Base-by-base conservation (phyloP, 768 basidiomycete species). In the Rhizopogon roseolus region DNA sequence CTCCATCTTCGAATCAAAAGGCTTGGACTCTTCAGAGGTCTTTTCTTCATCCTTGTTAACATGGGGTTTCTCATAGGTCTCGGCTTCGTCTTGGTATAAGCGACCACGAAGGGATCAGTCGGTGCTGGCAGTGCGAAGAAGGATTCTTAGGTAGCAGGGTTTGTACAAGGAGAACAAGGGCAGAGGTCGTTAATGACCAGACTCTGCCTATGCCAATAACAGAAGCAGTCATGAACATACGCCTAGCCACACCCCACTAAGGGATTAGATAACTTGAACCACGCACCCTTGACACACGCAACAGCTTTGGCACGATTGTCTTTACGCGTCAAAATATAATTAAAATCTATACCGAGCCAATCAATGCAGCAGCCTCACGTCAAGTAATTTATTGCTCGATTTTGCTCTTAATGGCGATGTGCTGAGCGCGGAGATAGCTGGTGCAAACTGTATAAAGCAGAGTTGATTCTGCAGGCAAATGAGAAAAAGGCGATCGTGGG, bases 21-120 rank as follows among this genome's bases (percentile, higher is more conserved):
- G 57, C 48, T 56, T 65, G 44, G 54, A 37, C 49, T 59, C 65
- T 1, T 67, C 64, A 45, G 65, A 67, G 19, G 19, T 72, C 49
- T 74, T 71, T n/a, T 67, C 67, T 46, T 75, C 72, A 37, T 64
- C 69, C 37, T 62, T 65, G 1, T 49, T 58, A 22, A 57, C 62
- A 6, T 22, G 46, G 8, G 5, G 9, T 59, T 50, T 41, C 57
- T 54, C 38, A 62, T 62, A 42, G 56, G 64, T 61, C 32, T 52
- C 52, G 39, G 63, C 67, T 17, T 72, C 71, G 41, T 70, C 70
- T 22, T 65, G n/a, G n/a, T n/a, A n/a, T n/a, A n/a, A n/a, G n/a
- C n/a, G n/a, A n/a, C n/a, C n/a, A n/a, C n/a, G n/a, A n/a, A n/a
- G n/a, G n/a, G n/a, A n/a, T n/a, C n/a, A n/a, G n/a, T n/a, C n/a